phyloP scores from a whole-genome alignment of 768 basidiomycete species.

The Russula abietina region DNA sequence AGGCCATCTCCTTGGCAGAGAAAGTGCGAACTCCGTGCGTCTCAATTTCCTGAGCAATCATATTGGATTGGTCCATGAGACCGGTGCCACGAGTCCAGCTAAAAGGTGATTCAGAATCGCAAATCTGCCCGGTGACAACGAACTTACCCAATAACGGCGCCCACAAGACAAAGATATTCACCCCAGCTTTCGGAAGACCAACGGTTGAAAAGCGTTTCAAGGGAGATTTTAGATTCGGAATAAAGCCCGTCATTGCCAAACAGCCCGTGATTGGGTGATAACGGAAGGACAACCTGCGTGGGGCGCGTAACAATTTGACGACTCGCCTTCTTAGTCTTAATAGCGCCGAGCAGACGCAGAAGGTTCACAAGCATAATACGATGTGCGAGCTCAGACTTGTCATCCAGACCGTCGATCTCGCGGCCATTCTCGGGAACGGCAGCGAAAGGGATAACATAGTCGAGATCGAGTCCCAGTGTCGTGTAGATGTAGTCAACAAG shows the following conservation, averaged over 20 bases:
- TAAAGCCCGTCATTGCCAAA: conserved; percentile 98
- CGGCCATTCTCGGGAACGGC: too few relatives aligned
- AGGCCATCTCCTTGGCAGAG: too few relatives aligned
- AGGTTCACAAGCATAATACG: too few relatives aligned
- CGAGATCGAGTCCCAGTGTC: too few relatives aligned
- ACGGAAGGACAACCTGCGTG: conserved; percentile 94
- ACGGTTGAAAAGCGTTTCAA: conserved; percentile 96
- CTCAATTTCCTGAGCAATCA: conserved; percentile 72
- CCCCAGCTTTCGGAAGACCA: conserved; percentile 99
- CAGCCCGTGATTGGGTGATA: conserved; percentile 95
- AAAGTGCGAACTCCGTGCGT: too few relatives aligned
- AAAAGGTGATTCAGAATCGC: conserved; percentile 14
- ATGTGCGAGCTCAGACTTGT: too few relatives aligned
- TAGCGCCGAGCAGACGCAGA: too few relatives aligned
- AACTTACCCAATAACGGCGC: conserved; percentile 84
- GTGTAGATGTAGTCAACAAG: too few relatives aligned
- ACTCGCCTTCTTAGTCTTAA: too few relatives aligned
- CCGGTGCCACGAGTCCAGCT: conserved; percentile 99
- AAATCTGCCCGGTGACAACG: conserved; percentile 4
- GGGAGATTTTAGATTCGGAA: conserved; percentile 95
- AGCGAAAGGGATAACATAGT: too few relatives aligned
- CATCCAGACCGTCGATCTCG: too few relatives aligned
- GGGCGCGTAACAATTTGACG: too few relatives aligned
- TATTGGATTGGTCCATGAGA: conserved; percentile 90
- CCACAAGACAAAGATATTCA: conserved; percentile 95